Conservation (phyloP, 305 asterid species). For the Rubia tinctorum region DNA sequence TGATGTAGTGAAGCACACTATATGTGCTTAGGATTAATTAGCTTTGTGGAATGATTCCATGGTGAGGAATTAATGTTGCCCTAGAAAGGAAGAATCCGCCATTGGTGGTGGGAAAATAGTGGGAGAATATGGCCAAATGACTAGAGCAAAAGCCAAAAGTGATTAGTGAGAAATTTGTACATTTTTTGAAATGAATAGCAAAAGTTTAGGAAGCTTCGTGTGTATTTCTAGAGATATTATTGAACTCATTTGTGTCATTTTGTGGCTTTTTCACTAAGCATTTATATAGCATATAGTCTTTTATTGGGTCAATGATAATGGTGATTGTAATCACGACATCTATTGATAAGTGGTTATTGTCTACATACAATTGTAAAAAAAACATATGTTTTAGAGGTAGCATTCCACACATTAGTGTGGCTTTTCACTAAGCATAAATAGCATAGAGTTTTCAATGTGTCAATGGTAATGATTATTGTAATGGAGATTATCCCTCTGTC, state of each 20-base stretch:
- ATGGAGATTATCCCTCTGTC: not conserved
- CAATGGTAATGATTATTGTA: not conserved
- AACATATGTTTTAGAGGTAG: not conserved
- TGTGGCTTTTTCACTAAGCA: not conserved
- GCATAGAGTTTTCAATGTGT: not conserved
- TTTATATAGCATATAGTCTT: not conserved
- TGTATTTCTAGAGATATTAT: not conserved
- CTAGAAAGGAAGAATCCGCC: conserved; percentile 18
- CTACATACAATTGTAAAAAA: not conserved
- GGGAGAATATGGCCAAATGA: conserved; percentile 9
- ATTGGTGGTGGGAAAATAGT: conserved; percentile 3
- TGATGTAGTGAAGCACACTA: conserved; percentile 1
- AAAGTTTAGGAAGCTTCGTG: conserved; percentile 9
- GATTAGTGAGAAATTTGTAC: conserved; percentile 6
- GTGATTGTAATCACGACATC: conserved; percentile 10
- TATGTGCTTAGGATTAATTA: not conserved
- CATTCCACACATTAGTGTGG: not conserved
- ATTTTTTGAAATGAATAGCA: not conserved
- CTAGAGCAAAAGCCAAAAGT: not conserved
- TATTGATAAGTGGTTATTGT: not conserved
- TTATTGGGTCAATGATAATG: conserved; percentile 1
- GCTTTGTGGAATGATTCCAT: conserved; percentile 17
- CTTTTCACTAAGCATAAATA: not conserved
- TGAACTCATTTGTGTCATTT: not conserved
- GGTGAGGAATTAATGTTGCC: conserved; percentile 25